Conservation (phyloP, 1,284 basidiomycete genomes). For the Exsudoporus floridanus region DNA sequence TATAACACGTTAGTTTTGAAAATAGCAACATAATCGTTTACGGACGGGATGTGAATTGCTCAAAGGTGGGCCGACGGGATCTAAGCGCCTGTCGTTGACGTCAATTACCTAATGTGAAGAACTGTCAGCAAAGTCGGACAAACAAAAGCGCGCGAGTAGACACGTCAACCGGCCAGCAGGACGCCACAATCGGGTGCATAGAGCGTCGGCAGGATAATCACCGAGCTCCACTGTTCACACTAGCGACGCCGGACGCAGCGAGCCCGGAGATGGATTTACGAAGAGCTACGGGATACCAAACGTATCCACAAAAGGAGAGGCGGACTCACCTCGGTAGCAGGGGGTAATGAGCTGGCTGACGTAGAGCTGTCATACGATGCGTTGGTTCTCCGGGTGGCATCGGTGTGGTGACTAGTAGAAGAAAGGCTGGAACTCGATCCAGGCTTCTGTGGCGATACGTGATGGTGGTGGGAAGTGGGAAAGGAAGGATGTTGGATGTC, state of each 20-base stretch:
- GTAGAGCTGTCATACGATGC: slow-evolving; percentile 21
- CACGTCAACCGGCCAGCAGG: neutral
- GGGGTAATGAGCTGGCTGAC: slow-evolving; percentile 26
- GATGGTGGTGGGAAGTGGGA: slow-evolving; percentile 10
- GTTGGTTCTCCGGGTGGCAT: slow-evolving; percentile 30
- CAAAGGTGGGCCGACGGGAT: slow-evolving; percentile 6
- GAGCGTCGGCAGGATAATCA: slow-evolving; percentile 23
- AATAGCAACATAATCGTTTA: slow-evolving; percentile 16
- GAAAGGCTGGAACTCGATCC: slow-evolving; percentile 27
- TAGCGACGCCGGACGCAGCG: slow-evolving; percentile 11
- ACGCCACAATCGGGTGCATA: slow-evolving; percentile 6
- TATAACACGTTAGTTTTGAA: slow-evolving; percentile 24
- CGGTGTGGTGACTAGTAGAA: slow-evolving; percentile 23
- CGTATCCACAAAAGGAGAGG: slow-evolving; percentile 6
- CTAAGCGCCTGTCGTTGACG: slow-evolving; percentile 24
- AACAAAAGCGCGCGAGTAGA: slow-evolving; percentile 9
- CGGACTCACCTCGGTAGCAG: slow-evolving; percentile 22
- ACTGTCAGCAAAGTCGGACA: slow-evolving; percentile 13
- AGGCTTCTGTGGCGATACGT: slow-evolving; percentile 24
- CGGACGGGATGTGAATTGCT: slow-evolving; percentile 19
- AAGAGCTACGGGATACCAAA: slow-evolving; percentile 10
- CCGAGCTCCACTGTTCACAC: slow-evolving; percentile 19
- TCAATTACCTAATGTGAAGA: slow-evolving; percentile 32
- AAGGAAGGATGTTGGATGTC: slow-evolving; percentile 6
- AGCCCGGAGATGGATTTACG: slow-evolving; percentile 20